These are phyloP conservation scores for Apium graveolens DNA, from an alignment of 129 eudicot genomes.

Conservation along the genomic window DNA sequence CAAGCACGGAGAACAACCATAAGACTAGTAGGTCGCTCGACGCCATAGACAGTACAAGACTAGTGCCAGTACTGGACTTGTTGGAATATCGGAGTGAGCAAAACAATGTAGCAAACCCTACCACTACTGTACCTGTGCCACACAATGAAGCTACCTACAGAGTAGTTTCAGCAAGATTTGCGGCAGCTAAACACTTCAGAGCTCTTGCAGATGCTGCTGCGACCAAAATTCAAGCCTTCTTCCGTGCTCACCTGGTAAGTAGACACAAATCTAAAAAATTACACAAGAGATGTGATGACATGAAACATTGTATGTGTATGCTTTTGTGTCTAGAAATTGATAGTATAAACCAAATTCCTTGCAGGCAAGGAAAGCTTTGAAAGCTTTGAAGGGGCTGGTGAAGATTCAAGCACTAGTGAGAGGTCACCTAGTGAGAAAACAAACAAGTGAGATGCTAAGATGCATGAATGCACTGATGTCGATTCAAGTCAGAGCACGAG, in stretches of 20 bases:
- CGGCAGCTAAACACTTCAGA: neutral
- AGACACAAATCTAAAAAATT: neutral
- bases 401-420: conserved; percentile 75
- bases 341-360: neutral
- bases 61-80: conserved; percentile 40
- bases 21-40: conserved; percentile 28
- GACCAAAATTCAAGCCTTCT: conserved; percentile 54
- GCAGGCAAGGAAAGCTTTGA: conserved; percentile 69
- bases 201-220: conserved; percentile 40
- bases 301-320: neutral
- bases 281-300: too few relatives aligned
- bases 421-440: conserved; percentile 71
- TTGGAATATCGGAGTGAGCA: conserved; percentile 23
- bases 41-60: conserved; percentile 28
- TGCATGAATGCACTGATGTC: conserved; percentile 65
- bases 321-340: neutral
- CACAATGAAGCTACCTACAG: conserved; percentile 5
- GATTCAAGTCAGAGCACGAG: conserved; percentile 74
- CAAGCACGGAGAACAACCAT: neutral
- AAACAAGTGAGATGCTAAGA: conserved; percentile 38
- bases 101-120: neutral
- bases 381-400: conserved; percentile 69
- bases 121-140: neutral
- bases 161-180: neutral
- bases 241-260: conserved; percentile 62